A percentile compares a stretch with the other conserved stretches of the same genome.
phyloP scores from a whole-genome alignment of 306 rosid species.

The Dryas alaskensis region DNA sequence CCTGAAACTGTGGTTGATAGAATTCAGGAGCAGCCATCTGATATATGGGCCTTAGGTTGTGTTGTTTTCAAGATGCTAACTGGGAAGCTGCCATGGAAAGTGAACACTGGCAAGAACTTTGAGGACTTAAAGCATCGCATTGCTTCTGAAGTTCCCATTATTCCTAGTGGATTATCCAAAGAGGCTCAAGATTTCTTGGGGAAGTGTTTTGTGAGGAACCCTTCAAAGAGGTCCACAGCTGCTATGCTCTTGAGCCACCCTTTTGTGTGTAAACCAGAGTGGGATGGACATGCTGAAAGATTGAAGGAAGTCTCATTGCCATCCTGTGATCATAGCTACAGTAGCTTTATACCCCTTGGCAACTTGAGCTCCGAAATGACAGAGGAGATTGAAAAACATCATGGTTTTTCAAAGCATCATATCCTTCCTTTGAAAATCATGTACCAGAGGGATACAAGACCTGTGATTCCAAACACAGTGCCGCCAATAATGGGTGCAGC shows the following conservation, averaged over 20 bases:
- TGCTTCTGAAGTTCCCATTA: not conserved
- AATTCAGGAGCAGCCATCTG: conserved; percentile 17
- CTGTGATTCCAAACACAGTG: not conserved
- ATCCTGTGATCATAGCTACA: not conserved
- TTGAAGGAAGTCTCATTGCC: not conserved
- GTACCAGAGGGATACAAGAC: no score
- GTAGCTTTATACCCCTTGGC: not conserved
- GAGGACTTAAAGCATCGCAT: not conserved
- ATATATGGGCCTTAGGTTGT: conserved; percentile 29
- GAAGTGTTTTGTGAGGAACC: not conserved
- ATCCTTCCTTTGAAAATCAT: not conserved
- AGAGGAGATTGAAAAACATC: not conserved
- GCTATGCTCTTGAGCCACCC: conserved; percentile 11
- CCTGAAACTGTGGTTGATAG: not conserved
- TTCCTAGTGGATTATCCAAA: not conserved
- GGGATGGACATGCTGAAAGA: not conserved
- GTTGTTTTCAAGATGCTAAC: conserved; percentile 6
- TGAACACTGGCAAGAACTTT: not conserved
- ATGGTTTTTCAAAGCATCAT: not conserved
- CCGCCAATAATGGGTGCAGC: not conserved
- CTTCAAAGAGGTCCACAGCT: conserved; percentile 15
- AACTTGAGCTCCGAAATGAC: not conserved
- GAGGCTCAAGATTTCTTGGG: conserved; percentile 12
- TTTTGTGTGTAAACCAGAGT: not conserved
- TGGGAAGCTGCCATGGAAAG: conserved; percentile 1